Conservation (phyloP, 73 alveolate species). For the Paraurostyla sp. region DNA sequence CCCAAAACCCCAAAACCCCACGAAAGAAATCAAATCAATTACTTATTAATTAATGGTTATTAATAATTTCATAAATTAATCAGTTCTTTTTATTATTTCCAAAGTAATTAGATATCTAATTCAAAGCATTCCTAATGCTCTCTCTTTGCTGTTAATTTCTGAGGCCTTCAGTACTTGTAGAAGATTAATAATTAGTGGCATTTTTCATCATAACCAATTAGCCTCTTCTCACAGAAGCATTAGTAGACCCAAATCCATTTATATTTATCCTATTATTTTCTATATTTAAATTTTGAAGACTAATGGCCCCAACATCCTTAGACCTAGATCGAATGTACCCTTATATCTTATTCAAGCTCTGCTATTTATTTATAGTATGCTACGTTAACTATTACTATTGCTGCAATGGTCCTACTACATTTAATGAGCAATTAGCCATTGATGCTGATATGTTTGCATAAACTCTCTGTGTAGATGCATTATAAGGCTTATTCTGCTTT, state of each 20-base stretch:
- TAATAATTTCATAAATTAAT: background rate
- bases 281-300: background rate
- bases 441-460: background rate
- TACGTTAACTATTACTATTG: background rate
- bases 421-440: background rate
- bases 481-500: background rate
- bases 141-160: background rate
- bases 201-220: background rate
- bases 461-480: background rate
- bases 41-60: no score
- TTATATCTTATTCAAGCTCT: background rate
- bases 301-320: background rate
- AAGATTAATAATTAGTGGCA: no score
- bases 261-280: background rate
- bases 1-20: no score
- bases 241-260: background rate
- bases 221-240: background rate
- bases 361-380: background rate
- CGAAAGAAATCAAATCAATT: no score
- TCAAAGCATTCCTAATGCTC: background rate
- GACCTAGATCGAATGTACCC: background rate
- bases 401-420: background rate
- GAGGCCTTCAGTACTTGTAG: no score
- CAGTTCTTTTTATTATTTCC: background rate
- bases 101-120: conserved; percentile 29